Base-by-base conservation (phyloP, 331 rosid species). In the Quercus phellos region DNA sequence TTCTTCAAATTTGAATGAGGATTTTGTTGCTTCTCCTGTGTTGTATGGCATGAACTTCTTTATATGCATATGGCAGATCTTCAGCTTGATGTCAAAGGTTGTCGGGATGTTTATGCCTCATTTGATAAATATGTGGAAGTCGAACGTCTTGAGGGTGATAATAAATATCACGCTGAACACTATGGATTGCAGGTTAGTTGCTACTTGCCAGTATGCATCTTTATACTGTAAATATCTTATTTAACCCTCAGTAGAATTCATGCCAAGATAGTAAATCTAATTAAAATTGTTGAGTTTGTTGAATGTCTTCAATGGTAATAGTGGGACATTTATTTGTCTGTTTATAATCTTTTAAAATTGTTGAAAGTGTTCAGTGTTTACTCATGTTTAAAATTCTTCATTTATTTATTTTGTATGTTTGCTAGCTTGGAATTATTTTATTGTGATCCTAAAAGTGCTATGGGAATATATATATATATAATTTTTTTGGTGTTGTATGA, bases 41-140 rank as follows among this genome's bases (percentile, higher is more conserved):
- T 86, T 80, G 35, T 61, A 75, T 77, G 53, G 60, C 68, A 77
- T 77, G 82, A 76, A 84, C 80, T 74, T 61, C 55, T 54, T 68
- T 51, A 71, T 71, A 6, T 77, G 43, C 82, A 72, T 38, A 69
- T 84, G 55, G 55, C 89, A 93, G 98, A 93, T 75, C 97, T 93
- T 78, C 98, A 93, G 80, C 96, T 94, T 70, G 97, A 94, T 82
- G 98, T 94, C 80, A 94, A 91, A 79, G 98, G 98, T 59, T 94
- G 97, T 75, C 86, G 84, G 58, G 97, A 94, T 84, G 96, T 94
- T 18, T 94, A 94, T 88, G 91, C 93, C 81, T 94, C 98, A 56
- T 91, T 94, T 85, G 96, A 94, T 63, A 91, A 94, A 89, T 94
- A 94, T 86, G 98, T 94, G 34, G 98, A 91, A 89, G 98, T 94